Base-by-base conservation (phyloP, 805 yeast genomes). In the Alloascoidea africana region DNA sequence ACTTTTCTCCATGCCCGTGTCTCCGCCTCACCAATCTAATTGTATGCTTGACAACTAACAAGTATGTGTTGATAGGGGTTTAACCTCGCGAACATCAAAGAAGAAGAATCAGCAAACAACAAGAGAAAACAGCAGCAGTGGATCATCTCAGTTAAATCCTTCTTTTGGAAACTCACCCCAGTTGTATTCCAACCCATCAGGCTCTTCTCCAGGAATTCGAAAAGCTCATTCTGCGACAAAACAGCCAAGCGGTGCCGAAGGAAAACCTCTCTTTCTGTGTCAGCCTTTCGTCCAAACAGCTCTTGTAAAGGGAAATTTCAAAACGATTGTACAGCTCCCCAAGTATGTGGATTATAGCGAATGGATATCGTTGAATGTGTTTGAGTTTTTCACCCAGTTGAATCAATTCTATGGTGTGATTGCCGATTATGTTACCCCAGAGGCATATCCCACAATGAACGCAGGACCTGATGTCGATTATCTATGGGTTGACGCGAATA, bases 211-310 rank as follows among this genome's bases (percentile, higher is more conserved):
- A 49, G 27, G 33, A 27, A 17, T 34, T 35, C 27, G 44, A 40
- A 36, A 44, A 38, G 35, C 44, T 27, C 19, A 42, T 42, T 14
- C 51, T 43, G 33, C 46, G 39, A 13, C 43, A 44, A 14, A 41
- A 16, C n/a, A n/a, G n/a, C n/a, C n/a, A n/a, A n/a, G n/a, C n/a
- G n/a, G n/a, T n/a, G 36, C 42, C 33, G 19, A 32, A 49, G 59
- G 37, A 42, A 42, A 51, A 41, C 85, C 86, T 3, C 60, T 91
- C 39, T 91, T 87, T 51, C 54, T 91, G 46, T 77, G 91, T 51
- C 95, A 87, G 48, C 97, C 96, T 11, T 91, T 82, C 55, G 91
- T 87, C 3, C 77, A 87, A 43, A 84, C 96, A 0, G 94, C 97
- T 0, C 62, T 91, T 27, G 98, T 93, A 14, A 91, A 89, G 53